Evolutionary conservation across 2,329 filamentous ascomycete species (phyloP).

Genomic region (Beauveria asiatica): DNA sequence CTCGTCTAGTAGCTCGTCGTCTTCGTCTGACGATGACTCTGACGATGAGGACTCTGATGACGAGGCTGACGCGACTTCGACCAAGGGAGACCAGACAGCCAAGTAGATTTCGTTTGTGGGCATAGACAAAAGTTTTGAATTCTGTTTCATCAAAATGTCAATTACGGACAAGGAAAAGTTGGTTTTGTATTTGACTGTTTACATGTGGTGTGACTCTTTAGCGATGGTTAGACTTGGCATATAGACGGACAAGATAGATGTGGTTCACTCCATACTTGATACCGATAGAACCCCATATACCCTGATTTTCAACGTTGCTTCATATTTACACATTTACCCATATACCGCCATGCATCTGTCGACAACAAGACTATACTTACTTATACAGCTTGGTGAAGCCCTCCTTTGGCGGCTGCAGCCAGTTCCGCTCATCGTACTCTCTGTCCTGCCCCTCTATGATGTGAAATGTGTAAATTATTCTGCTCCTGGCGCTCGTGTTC

Average conservation of each 20-base stretch:
- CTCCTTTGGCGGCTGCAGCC: constrained; percentile 75
- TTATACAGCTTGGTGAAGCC: constrained; percentile 66
- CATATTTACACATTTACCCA: not conserved
- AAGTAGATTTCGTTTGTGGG: constrained; percentile 6
- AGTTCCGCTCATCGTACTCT: constrained; percentile 79
- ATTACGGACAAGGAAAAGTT: constrained; percentile 1
- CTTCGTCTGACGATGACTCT: constrained; percentile 28
- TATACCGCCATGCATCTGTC: not conserved
- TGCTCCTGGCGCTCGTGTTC: constrained; percentile 76
- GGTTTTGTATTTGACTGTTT: not conserved
- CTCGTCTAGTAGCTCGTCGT: constrained; percentile 35
- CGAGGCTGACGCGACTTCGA: constrained; percentile 11
- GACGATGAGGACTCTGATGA: constrained; percentile 28
- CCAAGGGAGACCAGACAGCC: constrained; percentile 4
- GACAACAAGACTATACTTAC: constrained; percentile 12
- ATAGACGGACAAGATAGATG: constrained; percentile 15
- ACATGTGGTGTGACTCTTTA: not conserved
- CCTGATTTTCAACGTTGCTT: not conserved
- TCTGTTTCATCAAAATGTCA: not conserved
- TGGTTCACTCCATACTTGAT: constrained; percentile 5
- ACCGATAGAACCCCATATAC: constrained; percentile 7
- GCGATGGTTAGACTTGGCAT: constrained; percentile 12
- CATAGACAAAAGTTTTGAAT: constrained; percentile 2
- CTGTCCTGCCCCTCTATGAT: constrained; percentile 74
- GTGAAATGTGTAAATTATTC: constrained; percentile 97